Evolutionary conservation across 371 early-diverging fungal species (phyloP), one percentile per base, ranked within the genome.

Genomic region (Mortierella sp.): DNA sequence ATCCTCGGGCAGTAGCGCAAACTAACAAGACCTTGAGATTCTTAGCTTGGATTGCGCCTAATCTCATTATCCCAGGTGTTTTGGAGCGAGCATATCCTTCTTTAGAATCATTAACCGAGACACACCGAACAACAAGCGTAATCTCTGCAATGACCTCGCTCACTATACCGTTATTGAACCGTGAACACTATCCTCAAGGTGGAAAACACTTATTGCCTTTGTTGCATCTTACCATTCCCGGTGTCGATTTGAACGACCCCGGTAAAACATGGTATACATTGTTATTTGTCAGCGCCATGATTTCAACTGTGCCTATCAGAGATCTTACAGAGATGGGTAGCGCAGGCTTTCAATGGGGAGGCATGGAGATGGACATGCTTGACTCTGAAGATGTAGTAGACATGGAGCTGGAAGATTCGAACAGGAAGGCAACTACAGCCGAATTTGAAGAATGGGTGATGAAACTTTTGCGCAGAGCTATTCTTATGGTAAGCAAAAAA

Each of bases 161-260:
- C 43, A 88, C 93, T 0, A 63, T 91, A 4, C 93, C 96, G 4
- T 81, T 97, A 58, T 76, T 96, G 5, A 88, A 88, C 63, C 88
- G 94, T 4, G 76, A 86, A 0, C 89, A 92, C 73, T 97, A 92
- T 75, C 93, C 96, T 4, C 88, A 90, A 33, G 97, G 97, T n/a
- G 97, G 93, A 7, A 91, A 91, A 70, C 95, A 97, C 69, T 67
- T 97, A 0, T 71, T 91, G 0, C 90, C 93, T 7, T 82, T 97
- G 58, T 79, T 97, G 47, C 89, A 91, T 57, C 84, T 96, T 1
- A 89, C 90, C 1, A 88, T 95, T 10, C 97, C 97, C 0, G 97
- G 97, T 19, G 93, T 97, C 24, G 97, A 97, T 73, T 86, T 95
- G 83, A 97, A 97, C 76, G 97, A 97, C 67, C 92, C 94, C 1